A percentile compares a stretch with the other conserved stretches of the same genome.
Evolutionary conservation across 345 rosid genomes (phyloP).

Genomic region (Murraya paniculata): DNA sequence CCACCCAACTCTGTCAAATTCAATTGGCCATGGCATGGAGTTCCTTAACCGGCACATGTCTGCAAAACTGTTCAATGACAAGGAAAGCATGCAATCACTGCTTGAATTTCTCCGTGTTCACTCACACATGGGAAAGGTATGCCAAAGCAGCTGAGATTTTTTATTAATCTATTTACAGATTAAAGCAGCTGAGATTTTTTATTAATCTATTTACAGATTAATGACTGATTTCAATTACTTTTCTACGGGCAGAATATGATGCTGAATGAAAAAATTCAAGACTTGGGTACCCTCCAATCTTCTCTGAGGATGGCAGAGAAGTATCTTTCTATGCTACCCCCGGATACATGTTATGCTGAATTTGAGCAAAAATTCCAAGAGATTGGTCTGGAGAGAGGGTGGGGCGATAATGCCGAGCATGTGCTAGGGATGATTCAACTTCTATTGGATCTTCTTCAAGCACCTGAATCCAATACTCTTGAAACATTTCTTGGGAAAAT

Average conservation of each 20-base stretch:
- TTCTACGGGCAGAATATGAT: conserved; percentile 60
- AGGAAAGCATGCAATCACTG: conserved; percentile 83
- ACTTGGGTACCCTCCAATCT: conserved; percentile 58
- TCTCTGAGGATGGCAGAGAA: conserved; percentile 86
- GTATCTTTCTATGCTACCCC: conserved; percentile 45
- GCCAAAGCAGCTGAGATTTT: no score
- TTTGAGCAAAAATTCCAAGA: conserved; percentile 81
- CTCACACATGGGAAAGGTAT: conserved; percentile 77
- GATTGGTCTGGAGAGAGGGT: conserved; percentile 87
- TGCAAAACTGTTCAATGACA: conserved; percentile 88
- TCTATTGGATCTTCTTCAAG: conserved; percentile 87
- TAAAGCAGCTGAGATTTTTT: no score
- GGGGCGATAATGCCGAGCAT: conserved; percentile 83
- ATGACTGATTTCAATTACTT: background rate
- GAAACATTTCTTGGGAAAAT: conserved; percentile 79
- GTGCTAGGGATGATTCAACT: conserved; percentile 86
- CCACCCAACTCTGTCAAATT: conserved; percentile 80
- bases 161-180: no score
- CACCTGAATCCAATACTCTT: conserved; percentile 89
- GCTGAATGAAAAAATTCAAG: conserved; percentile 66
- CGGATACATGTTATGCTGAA: conserved; percentile 49
- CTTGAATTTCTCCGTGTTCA: conserved; percentile 80
- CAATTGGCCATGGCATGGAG: conserved; percentile 91
- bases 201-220: no score
- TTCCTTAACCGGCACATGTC: conserved; percentile 97